Base-by-base conservation (phyloP, 2,329 filamentous ascomycete genomes). In the Aspergillus bombycis region DNA sequence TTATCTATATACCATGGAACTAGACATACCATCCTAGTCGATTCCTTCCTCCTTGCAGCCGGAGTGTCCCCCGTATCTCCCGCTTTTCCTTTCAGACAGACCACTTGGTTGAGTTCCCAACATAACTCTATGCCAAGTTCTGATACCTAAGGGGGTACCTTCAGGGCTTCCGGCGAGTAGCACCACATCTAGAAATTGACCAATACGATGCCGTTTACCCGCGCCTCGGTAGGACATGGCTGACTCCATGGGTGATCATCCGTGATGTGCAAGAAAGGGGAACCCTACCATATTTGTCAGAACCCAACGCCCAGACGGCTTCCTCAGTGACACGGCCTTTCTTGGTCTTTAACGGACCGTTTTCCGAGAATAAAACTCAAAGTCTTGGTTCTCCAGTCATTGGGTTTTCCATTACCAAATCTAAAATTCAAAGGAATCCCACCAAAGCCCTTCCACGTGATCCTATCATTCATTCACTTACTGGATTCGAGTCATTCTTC, bases 1-100 rank as follows among this genome's bases (percentile, higher is more conserved):
- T 52, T 52, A 52, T 55, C 34, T 55, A 38, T 55, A 34, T 54
- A 54, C 32, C 52, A 55, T 12, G 52, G 34, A n/a, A 55, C 19
- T 12, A 34, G 6, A 26, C 30, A 55, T 38, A 26, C 48, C 48
- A 52, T 52, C 48, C 28, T 34, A 12, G 48, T 52, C 48, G 9
- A n/a, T 34, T n/a, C 28, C 16, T 52, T 21, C 30, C 48, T 52
- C 48, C 48, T 52, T 52, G 28, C 48, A 52, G 30, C 16, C 28
- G 28, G 16, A 50, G 11, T 5, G 5, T 16, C 16, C 14, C 26
- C 26, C 46, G 9, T 28, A 30, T 14, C 26, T 50, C 46, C 46
- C 46, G 46, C 28, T 32, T 52, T 52, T 21, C n/a, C 48, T 23
- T 11, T 32, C 4, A 21, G n/a, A 21, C 16, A 34, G 28, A 52